Conservation (phyloP, 176 grass and related monocot genomes). For the Triticum urartu region DNA sequence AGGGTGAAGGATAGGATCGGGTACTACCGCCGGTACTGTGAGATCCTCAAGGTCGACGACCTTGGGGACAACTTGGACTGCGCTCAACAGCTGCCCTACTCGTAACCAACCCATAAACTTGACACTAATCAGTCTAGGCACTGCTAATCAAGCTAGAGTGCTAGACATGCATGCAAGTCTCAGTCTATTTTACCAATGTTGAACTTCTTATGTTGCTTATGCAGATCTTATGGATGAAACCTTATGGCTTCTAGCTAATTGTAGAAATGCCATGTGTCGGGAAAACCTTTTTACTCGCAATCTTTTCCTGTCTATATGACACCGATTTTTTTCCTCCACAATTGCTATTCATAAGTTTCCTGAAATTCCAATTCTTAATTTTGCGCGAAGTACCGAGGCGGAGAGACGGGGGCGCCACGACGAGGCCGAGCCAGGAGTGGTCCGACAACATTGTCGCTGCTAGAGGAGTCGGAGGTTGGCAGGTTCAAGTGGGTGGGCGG, state of each 20-base stretch:
- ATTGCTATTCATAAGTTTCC: no score
- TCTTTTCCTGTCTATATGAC: no score
- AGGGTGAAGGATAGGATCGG: constrained; percentile 56
- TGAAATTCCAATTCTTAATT: no score
- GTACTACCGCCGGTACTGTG: constrained; percentile 48
- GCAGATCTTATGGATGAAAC: not conserved
- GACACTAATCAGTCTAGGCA: not conserved
- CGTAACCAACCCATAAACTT: not conserved
- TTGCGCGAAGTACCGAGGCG: no score
- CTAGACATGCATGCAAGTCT: not conserved
- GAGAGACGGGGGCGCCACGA: no score
- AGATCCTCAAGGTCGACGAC: constrained; percentile 37
- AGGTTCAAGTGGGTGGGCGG: no score
- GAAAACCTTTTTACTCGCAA: no score
- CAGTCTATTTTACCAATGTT: not conserved
- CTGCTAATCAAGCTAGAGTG: no score
- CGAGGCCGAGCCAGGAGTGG: no score
- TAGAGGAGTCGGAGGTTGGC: no score
- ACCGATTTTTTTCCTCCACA: no score
- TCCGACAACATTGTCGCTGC: no score
- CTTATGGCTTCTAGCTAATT: not conserved
- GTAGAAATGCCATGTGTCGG: not conserved
- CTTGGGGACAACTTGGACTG: constrained; percentile 62
- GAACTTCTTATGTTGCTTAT: not conserved
- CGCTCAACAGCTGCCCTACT: constrained; percentile 56